Evolutionary conservation across 345 rosid species (phyloP).

Genomic region (Eutrema yunnanense): DNA sequence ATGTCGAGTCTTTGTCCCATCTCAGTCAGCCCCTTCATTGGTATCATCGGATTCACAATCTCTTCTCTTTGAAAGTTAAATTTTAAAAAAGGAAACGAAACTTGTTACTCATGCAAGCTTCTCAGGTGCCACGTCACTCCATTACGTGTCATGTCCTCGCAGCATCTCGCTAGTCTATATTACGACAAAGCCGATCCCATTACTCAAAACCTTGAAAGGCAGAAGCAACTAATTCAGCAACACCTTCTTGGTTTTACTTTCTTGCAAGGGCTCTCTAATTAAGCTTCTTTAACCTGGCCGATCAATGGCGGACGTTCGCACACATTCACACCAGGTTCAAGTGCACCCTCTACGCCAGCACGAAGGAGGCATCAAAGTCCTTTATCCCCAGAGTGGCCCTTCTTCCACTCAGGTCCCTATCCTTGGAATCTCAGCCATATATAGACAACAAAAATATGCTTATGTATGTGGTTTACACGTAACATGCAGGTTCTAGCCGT

Average conservation of each 20-base stretch:
- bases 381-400: conserved; percentile 37
- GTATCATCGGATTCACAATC: conserved; percentile 15
- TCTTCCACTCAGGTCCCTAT: conserved; percentile 36
- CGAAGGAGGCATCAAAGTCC: conserved; percentile 31
- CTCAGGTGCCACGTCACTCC: conserved; percentile 41
- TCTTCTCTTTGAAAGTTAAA: not conserved
- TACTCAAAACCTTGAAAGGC: conserved; percentile 3
- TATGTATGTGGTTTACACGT: not conserved
- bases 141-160: conserved; percentile 31
- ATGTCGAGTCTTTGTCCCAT: not conserved
- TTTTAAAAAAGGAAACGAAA: conserved; percentile 21
- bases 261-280: not conserved
- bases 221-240: not conserved
- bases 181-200: conserved; percentile 9
- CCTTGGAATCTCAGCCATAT: not conserved
- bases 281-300: not conserved
- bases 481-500: conserved; percentile 46
- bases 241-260: not conserved
- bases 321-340: conserved; percentile 50
- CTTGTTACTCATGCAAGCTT: conserved; percentile 67
- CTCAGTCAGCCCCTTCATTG: not conserved
- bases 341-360: conserved; percentile 52
- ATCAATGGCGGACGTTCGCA: conserved; percentile 48
- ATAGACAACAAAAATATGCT: not conserved
- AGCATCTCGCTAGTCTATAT: conserved; percentile 15